These are phyloP conservation scores for Albugo laibachii DNA, from an alignment of 352 stramenopile genomes.

Conservation along the genomic window DNA sequence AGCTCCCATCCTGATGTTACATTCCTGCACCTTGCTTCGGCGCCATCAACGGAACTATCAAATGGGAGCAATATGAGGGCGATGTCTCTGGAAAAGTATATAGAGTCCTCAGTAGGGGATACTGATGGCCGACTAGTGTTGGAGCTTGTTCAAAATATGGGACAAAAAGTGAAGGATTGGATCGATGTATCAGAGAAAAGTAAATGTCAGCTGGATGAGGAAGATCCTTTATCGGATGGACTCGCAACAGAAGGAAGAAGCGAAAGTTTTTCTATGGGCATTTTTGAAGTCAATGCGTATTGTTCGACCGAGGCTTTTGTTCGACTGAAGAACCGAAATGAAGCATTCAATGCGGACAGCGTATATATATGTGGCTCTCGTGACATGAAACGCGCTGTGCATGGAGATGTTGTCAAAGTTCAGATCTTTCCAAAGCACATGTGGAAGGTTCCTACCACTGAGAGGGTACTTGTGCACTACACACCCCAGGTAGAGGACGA, in stretches of 20 bases:
- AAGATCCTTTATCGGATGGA: conserved; percentile 10
- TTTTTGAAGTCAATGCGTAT: not conserved
- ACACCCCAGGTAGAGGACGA: conserved; percentile 21
- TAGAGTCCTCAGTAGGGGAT: conserved; percentile 14
- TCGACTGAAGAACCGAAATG: conserved; percentile 3
- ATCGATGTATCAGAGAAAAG: conserved; percentile 86
- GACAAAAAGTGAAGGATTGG: conserved; percentile 84
- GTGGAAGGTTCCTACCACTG: conserved; percentile 54
- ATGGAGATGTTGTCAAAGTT: conserved; percentile 94
- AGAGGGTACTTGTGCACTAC: conserved; percentile 54
- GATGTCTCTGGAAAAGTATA: no score
- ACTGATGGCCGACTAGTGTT: conserved; percentile 25
- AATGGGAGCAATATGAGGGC: no score
- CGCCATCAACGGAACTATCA: no score
- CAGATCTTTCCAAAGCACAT: conserved; percentile 67
- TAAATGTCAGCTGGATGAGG: conserved; percentile 45
- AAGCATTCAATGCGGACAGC: conserved; percentile 4
- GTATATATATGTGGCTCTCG: conserved; percentile 74
- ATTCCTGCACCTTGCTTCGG: no score
- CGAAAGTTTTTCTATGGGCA: conserved; percentile 24
- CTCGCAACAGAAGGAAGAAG: conserved; percentile 7
- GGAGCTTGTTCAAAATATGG: conserved; percentile 29
- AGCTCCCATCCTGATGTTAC: no score
- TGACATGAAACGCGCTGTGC: conserved; percentile 77
- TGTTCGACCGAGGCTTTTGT: conserved; percentile 7